A percentile compares a stretch with the other conserved stretches of the same genome.
Evolutionary conservation across 169 alveolate genomes (phyloP).

Genomic region (Eimeria acervulina): DNA sequence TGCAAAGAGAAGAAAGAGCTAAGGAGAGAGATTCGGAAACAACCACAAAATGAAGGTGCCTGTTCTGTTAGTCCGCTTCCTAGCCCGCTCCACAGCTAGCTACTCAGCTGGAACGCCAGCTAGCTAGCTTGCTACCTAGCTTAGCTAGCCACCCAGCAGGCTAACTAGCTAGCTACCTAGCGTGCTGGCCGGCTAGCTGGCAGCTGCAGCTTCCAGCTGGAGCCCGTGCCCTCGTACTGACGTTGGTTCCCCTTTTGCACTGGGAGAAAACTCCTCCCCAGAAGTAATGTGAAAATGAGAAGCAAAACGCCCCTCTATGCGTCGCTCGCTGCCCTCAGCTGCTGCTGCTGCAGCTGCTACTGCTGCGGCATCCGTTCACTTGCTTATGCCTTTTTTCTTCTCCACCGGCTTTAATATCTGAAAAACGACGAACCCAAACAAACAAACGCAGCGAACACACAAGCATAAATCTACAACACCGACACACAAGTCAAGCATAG

Average conservation of each 20-base stretch:
- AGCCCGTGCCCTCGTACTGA: not conserved
- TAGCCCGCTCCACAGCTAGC: conserved; percentile 39
- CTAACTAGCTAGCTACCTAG: no score
- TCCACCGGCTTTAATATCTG: conserved; percentile 96
- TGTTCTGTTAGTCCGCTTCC: not conserved
- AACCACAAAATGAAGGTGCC: no score
- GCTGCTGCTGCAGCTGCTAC: not conserved
- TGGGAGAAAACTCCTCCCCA: not conserved
- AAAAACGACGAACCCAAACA: conserved; percentile 51
- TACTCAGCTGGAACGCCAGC: not conserved
- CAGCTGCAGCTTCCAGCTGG: not conserved
- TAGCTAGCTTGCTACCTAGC: not conserved
- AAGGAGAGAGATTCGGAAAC: not conserved
- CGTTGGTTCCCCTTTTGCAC: conserved; percentile 29
- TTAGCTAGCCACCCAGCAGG: no score
- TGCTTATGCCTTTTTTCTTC: conserved; percentile 88
- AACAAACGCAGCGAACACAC: not conserved
- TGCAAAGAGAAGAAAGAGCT: not conserved
- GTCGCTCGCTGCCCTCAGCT: conserved; percentile 44
- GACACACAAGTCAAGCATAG: no score
- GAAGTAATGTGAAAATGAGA: not conserved
- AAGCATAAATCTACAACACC: not conserved
- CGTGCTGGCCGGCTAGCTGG: not conserved
- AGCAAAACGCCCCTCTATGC: not conserved
- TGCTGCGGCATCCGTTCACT: conserved; percentile 45